Conservation (phyloP, 495 filamentous ascomycete species). For the Aspergillus kassunensis region DNA sequence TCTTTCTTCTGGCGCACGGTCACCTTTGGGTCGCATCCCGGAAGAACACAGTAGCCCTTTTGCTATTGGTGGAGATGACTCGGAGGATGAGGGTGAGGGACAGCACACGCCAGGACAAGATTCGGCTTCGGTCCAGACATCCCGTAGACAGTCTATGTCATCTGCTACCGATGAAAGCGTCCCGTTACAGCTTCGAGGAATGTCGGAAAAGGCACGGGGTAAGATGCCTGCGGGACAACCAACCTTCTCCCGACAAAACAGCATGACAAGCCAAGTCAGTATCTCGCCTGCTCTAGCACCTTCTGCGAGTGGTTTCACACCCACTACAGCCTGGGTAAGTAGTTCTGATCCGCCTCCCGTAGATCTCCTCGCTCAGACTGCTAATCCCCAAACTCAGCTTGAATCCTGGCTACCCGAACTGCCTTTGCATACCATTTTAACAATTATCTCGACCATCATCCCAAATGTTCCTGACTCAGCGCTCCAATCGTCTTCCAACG, state of each 20-base stretch:
- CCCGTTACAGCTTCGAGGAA: conserved; percentile 84
- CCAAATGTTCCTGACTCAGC: conserved; percentile 44
- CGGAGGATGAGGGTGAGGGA: conserved; percentile 65
- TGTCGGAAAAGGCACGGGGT: conserved; percentile 96
- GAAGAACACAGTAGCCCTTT: conserved; percentile 71
- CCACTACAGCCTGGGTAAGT: conserved; percentile 69
- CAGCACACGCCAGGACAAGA: conserved; percentile 66
- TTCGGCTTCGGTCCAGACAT: conserved; percentile 65
- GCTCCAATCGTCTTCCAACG: conserved; percentile 22
- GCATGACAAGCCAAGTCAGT: conserved; percentile 75
- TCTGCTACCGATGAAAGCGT: conserved; percentile 75
- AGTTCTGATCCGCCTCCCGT: background rate
- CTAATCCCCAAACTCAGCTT: conserved; percentile 54
- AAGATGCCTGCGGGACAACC: conserved; percentile 89
- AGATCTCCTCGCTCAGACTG: background rate
- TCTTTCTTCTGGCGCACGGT: conserved; percentile 58
- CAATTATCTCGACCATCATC: conserved; percentile 59
- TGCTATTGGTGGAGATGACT: conserved; percentile 86
- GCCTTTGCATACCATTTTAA: conserved; percentile 85
- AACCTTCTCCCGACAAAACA: conserved; percentile 87
- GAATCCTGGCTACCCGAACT: conserved; percentile 91
- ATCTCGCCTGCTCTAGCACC: conserved; percentile 53
- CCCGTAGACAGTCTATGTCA: conserved; percentile 67
- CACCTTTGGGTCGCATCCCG: conserved; percentile 70
- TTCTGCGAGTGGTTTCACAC: conserved; percentile 62